phyloP scores from a whole-genome alignment of 257 asterid species.

The Eucommia ulmoides region DNA sequence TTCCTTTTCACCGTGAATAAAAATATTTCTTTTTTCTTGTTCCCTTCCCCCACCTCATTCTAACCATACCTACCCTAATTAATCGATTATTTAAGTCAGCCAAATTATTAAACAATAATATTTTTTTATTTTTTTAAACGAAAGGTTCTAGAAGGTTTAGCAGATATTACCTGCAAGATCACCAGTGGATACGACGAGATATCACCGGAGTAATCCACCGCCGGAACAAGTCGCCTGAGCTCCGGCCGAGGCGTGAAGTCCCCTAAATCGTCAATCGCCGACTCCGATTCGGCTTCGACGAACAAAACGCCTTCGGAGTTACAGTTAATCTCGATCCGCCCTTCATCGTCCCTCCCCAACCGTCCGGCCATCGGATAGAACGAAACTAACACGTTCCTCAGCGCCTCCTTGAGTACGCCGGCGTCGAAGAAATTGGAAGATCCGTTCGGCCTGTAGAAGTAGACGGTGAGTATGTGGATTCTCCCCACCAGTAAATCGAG shows the following conservation, averaged over 20 bases:
- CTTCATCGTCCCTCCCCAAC: slow-evolving; percentile 19
- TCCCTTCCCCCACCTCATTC: too few relatives aligned
- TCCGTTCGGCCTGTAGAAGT: not conserved
- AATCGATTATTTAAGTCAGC: too few relatives aligned
- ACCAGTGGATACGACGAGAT: slow-evolving; percentile 24
- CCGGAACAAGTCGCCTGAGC: slow-evolving; percentile 17
- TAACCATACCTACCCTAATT: too few relatives aligned
- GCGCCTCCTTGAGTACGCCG: slow-evolving; percentile 19
- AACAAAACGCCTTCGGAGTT: slow-evolving; percentile 27
- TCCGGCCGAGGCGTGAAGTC: slow-evolving; percentile 26
- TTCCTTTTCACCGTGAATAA: too few relatives aligned
- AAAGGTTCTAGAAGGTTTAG: too few relatives aligned
- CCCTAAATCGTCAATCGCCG: slow-evolving; percentile 23
- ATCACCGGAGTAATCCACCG: slow-evolving; percentile 19
- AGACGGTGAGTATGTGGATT: not conserved
- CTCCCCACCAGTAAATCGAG: not conserved
- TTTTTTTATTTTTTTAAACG: too few relatives aligned
- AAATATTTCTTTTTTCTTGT: too few relatives aligned
- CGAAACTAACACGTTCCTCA: slow-evolving; percentile 23
- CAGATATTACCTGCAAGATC: slow-evolving; percentile 36
- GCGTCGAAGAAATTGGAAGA: slow-evolving; percentile 23
- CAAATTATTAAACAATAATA: too few relatives aligned
- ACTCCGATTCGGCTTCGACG: slow-evolving; percentile 32
- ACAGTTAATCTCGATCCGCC: slow-evolving; percentile 31
- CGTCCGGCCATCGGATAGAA: slow-evolving; percentile 42